Evolutionary conservation across 163 green algal species (phyloP).

Genomic region (Chlamydomonas reinhardtii): DNA sequence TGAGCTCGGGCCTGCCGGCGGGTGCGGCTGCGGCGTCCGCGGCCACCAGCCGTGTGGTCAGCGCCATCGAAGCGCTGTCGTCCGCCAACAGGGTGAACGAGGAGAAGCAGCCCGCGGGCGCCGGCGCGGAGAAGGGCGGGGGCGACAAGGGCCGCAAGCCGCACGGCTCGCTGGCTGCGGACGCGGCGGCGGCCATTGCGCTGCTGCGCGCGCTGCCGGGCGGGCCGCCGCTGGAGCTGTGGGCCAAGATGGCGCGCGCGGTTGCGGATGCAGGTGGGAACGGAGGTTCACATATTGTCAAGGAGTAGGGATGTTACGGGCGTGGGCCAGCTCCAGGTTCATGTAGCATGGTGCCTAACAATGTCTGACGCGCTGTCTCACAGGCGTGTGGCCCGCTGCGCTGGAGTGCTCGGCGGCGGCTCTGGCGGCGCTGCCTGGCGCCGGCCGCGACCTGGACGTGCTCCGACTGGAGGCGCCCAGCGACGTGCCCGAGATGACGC

Average conservation of each 20-base stretch:
- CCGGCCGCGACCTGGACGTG: not conserved
- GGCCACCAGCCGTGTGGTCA: conserved; percentile 48
- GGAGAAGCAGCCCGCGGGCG: too few species aligned
- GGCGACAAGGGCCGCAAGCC: not conserved
- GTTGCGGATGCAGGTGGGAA: conserved; percentile 45
- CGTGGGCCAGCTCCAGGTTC: too few species aligned
- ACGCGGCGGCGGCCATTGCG: conserved; percentile 40
- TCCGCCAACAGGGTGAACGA: not conserved
- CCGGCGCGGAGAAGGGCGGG: too few species aligned
- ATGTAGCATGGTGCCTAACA: too few species aligned
- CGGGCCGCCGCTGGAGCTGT: conserved; percentile 61
- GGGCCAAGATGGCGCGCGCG: conserved; percentile 63
- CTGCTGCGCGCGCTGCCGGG: conserved; percentile 48
- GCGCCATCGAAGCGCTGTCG: conserved; percentile 49
- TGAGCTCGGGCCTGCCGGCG: conserved; percentile 44
- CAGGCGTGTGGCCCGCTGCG: conserved; percentile 37
- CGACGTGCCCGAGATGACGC: conserved; percentile 56
- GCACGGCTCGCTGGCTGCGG: conserved; percentile 1
- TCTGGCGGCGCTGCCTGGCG: conserved; percentile 4
- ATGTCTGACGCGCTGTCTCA: too few species aligned
- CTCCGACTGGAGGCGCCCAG: conserved; percentile 35
- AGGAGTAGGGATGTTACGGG: too few species aligned
- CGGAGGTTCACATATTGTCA: too few species aligned
- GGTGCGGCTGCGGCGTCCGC: conserved; percentile 57
- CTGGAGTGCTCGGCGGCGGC: conserved; percentile 35